Evolutionary conservation across 176 grass and related monocot genomes (phyloP).

Genomic region (Oryza rufipogon): DNA sequence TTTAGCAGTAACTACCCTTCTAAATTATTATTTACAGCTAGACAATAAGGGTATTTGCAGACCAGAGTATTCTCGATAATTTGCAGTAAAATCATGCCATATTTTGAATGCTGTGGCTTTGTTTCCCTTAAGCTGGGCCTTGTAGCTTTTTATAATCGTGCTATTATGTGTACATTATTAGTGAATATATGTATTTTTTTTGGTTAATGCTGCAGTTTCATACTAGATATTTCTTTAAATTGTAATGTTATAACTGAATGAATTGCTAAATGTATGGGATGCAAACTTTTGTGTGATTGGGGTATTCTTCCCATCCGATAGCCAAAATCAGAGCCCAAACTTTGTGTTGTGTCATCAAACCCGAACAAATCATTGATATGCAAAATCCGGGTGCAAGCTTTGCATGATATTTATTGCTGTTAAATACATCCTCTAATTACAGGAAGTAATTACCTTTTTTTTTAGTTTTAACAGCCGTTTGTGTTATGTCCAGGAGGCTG

Average conservation of each 20-base stretch:
- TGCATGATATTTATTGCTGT: background rate
- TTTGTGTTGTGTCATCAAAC: background rate
- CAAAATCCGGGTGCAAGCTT: background rate
- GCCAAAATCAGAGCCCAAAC: background rate
- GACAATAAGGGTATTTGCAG: background rate
- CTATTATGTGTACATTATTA: background rate
- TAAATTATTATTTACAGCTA: background rate
- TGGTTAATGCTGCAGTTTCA: background rate
- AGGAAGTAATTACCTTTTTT: background rate
- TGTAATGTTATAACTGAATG: background rate
- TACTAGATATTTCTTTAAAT: background rate
- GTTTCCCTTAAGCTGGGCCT: background rate
- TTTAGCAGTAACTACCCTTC: background rate
- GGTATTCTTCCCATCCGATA: background rate
- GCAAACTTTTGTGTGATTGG: background rate
- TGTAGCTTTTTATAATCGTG: background rate
- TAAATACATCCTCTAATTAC: background rate
- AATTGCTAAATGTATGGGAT: background rate
- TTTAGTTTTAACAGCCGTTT: background rate
- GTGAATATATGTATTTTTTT: constrained; percentile 4
- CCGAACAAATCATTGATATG: background rate
- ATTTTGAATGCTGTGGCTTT: background rate
- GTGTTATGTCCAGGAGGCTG: background rate
- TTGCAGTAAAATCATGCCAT: background rate
- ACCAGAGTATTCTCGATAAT: background rate